These are phyloP conservation scores for Blastomyces parvus DNA, from an alignment of 2,329 filamentous ascomycete species.

Conservation along the genomic window DNA sequence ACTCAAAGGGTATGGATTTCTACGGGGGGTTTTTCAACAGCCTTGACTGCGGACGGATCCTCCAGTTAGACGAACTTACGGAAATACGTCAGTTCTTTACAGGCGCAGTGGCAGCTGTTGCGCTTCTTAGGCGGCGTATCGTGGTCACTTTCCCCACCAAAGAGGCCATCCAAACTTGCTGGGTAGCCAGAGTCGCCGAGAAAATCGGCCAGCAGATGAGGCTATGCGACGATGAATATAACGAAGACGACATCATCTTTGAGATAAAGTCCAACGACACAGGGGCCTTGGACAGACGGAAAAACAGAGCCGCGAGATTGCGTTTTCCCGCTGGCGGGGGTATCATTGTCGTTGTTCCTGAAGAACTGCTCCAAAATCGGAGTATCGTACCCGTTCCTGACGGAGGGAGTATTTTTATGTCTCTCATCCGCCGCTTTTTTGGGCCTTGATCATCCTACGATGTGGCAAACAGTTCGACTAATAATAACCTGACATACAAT, in stretches of 20 bases:
- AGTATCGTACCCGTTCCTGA: neutral
- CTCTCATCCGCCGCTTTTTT: neutral
- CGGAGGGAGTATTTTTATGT: neutral
- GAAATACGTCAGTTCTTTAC: conserved; percentile 1
- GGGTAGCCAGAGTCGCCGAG: neutral
- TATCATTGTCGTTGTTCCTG: neutral
- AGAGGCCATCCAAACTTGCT: neutral
- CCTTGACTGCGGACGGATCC: neutral
- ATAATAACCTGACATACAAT: neutral
- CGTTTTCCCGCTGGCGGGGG: neutral
- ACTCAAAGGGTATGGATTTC: neutral
- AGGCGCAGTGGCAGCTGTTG: neutral
- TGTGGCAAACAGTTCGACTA: neutral
- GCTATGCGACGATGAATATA: neutral
- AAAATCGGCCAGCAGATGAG: neutral
- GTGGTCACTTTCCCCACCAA: neutral
- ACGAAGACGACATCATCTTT: neutral
- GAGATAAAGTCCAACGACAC: neutral
- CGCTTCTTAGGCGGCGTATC: neutral
- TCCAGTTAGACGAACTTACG: neutral
- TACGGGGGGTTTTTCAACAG: neutral
- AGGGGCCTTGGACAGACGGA: neutral
- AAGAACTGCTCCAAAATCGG: neutral
- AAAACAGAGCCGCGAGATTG: neutral
- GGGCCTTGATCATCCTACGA: neutral